Conservation (phyloP, 2,329 filamentous ascomycete genomes). For the Fusarium tricinctum region DNA sequence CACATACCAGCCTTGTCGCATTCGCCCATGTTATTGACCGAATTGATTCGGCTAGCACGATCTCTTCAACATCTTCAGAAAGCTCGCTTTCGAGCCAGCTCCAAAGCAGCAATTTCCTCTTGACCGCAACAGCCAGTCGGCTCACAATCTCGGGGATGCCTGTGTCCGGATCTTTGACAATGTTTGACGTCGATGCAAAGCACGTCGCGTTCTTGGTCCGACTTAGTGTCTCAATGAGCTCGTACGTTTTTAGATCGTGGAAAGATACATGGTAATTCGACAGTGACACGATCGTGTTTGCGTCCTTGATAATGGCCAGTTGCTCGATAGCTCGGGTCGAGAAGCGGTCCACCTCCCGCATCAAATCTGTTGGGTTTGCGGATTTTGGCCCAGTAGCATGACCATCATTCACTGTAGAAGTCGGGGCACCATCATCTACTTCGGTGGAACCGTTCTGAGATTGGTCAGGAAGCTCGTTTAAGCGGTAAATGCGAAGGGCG, state of each 20-base stretch:
- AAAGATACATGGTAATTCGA: constrained; percentile 92
- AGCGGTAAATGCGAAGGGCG: constrained; percentile 87
- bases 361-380: constrained; percentile 79
- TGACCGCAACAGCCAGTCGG: constrained; percentile 90
- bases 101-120: constrained; percentile 90
- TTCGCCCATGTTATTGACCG: constrained; percentile 93
- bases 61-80: constrained; percentile 78
- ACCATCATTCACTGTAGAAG: constrained; percentile 50
- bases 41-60: constrained; percentile 84
- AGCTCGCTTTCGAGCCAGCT: constrained; percentile 97
- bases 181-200: constrained; percentile 95
- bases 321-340: constrained; percentile 91
- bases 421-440: constrained; percentile 48
- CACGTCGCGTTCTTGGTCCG: constrained; percentile 89
- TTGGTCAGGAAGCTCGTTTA: constrained; percentile 74
- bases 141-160: constrained; percentile 95
- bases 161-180: constrained; percentile 88
- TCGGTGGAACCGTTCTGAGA: constrained; percentile 55
- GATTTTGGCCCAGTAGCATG: constrained; percentile 49
- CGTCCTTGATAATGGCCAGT: constrained; percentile 95
- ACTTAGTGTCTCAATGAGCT: constrained; percentile 81
- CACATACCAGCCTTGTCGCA: constrained; percentile 87
- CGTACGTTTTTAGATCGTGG: constrained; percentile 88
- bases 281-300: constrained; percentile 89
- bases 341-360: constrained; percentile 95